Evolutionary conservation across 768 basidiomycete genomes (phyloP).

Genomic region (Boletales sp.): DNA sequence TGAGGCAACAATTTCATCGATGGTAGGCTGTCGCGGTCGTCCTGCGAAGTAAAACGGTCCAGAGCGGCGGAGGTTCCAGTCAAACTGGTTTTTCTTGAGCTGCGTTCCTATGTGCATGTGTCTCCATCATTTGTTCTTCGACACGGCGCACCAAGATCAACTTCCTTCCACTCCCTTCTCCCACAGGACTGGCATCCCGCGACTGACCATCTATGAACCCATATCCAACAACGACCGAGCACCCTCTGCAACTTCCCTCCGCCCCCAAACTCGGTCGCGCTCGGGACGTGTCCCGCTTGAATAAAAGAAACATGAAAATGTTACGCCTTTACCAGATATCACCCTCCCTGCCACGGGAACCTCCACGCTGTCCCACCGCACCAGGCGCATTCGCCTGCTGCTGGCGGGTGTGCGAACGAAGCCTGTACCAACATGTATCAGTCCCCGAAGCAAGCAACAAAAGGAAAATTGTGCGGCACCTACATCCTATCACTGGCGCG

Average conservation of each 20-base stretch:
- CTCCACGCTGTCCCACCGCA: constrained; percentile 42
- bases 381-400: constrained; percentile 57
- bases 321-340: constrained; percentile 42
- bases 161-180: constrained; percentile 16
- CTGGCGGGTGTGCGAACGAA: constrained; percentile 84
- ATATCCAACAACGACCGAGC: constrained; percentile 35
- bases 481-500: constrained; percentile 81
- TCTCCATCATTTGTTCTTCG: constrained; percentile 4
- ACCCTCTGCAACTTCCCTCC: constrained; percentile 32
- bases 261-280: constrained; percentile 43
- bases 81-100: constrained; percentile 17
- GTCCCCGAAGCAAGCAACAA: constrained; percentile 10
- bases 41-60: constrained; percentile 17
- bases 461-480: constrained; percentile 32
- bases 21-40: constrained; percentile 21
- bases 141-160: constrained; percentile 26
- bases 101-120: constrained; percentile 6
- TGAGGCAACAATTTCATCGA: constrained; percentile 37
- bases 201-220: constrained; percentile 33
- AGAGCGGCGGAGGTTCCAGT: constrained; percentile 15
- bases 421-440: constrained; percentile 43
- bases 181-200: constrained; percentile 18
- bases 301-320: constrained; percentile 29
- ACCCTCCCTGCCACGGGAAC: constrained; percentile 40
- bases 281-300: constrained; percentile 39